Conservation (phyloP, 23 red algal genomes). For the Gracilaria caudata region DNA sequence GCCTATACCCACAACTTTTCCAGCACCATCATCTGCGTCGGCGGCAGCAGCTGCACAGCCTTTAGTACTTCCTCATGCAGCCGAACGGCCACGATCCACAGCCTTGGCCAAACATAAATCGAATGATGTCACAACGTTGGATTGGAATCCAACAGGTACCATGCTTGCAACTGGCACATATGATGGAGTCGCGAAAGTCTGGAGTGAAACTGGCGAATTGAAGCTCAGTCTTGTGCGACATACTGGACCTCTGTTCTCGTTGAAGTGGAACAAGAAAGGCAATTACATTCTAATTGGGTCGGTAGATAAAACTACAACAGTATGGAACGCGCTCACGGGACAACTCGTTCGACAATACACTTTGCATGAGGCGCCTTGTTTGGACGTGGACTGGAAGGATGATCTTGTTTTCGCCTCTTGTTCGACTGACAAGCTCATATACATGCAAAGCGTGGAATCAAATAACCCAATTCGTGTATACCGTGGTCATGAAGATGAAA, state of each 20-base stretch:
- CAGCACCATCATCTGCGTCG: constrained; percentile 28
- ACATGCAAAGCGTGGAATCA: constrained; percentile 74
- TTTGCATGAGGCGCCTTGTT: constrained; percentile 75
- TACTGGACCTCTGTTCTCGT: constrained; percentile 87
- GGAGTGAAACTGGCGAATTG: constrained; percentile 81
- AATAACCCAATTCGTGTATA: constrained; percentile 72
- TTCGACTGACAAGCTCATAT: constrained; percentile 94
- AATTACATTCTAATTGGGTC: constrained; percentile 80
- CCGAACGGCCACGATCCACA: constrained; percentile 20
- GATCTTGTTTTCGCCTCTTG: constrained; percentile 92
- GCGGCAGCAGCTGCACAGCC: constrained; percentile 64
- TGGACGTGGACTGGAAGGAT: constrained; percentile 96
- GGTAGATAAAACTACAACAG: constrained; percentile 85
- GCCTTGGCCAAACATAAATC: constrained; percentile 33
- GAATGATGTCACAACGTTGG: constrained; percentile 87
- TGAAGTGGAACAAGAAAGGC: constrained; percentile 95
- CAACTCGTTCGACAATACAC: constrained; percentile 77
- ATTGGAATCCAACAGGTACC: constrained; percentile 87
- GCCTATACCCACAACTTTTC: constrained; percentile 75
- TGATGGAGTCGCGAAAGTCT: constrained; percentile 87
- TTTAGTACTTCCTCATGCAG: constrained; percentile 51
- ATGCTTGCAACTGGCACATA: constrained; percentile 79
- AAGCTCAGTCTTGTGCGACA: constrained; percentile 71
- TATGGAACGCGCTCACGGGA: constrained; percentile 84
- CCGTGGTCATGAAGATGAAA: constrained; percentile 91